Evolutionary conservation across 768 basidiomycete genomes (phyloP), one percentile per base, ranked within the genome.

Genomic region (Pulveroboletus sp.): DNA sequence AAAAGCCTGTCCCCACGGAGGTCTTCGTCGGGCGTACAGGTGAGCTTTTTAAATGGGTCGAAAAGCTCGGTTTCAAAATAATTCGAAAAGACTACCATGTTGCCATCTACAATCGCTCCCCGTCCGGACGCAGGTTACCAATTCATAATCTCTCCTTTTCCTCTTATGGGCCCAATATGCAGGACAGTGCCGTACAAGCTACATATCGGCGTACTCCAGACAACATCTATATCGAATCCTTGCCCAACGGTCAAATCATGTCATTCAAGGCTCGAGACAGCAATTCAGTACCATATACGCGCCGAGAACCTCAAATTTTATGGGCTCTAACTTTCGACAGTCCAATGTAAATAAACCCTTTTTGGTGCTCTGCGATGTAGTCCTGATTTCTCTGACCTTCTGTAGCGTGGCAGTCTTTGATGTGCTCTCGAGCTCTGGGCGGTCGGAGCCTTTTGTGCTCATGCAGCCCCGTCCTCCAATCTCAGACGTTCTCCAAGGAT

Each of bases 91-190:
- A 97, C 63, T 97, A 97, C 61, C 83, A 89, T 53, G 82, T 99
- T 48, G 80, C 88, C 36, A 93, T 97, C 46, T 82, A 84, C 66
- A 78, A 83, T 13, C 79, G 79, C 18, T 61, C 71, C 1, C 53
- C 67, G 5, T 65, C 69, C 4, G 64, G 67, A 21, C 65, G 66
- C 8, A 67, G 62, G 15, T 62, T 76, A 6, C 79, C 76, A 18
- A 72, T 81, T 11, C 95, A 97, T 59, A 89, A 89, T 46, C 78
- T 98, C 14, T 83, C 84, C 0, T 96, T 93, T 68, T 95, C 94
- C 0, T 81, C 85, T 0, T 97, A 97, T 66, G 91, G 93, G 0
- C 93, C 95, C 6, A 94, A 94, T 65, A 92, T 87, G 62, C 83
- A 86, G 67, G 90, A 94, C 64, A 81, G 78, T 55, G 70, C 78